Evolutionary conservation across 78 protist genomes (phyloP).

Genomic region (Dictyostelium citrinum): DNA sequence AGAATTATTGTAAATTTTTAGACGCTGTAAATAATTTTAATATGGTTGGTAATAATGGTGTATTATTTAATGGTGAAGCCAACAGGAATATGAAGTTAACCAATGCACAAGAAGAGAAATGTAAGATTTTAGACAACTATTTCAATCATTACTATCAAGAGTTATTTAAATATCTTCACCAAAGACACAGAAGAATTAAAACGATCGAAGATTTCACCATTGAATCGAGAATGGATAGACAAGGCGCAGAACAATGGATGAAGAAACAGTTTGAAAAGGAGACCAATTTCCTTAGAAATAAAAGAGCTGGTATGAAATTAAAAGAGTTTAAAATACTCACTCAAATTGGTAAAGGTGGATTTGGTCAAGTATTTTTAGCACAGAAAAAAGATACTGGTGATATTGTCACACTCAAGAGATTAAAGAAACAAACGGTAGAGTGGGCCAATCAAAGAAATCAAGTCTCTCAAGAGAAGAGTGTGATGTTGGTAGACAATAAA

Average conservation of each 20-base stretch:
- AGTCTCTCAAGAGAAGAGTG: conserved; percentile 52
- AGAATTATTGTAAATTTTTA: conserved; percentile 67
- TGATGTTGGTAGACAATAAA: conserved; percentile 44
- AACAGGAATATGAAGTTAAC: background rate
- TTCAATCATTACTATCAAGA: conserved; percentile 69
- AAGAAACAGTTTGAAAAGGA: conserved; percentile 38
- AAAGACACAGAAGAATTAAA: conserved; percentile 34
- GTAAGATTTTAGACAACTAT: conserved; percentile 65
- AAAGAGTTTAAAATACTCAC: conserved; percentile 82
- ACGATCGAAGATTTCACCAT: background rate
- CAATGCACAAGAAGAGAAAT: conserved; percentile 16
- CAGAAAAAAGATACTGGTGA: conserved; percentile 59
- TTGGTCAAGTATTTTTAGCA: conserved; percentile 85
- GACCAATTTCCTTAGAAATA: conserved; percentile 45
- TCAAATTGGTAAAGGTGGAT: conserved; percentile 92
- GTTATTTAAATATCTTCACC: conserved; percentile 43
- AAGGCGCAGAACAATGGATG: conserved; percentile 22
- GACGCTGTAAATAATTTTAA: conserved; percentile 6
- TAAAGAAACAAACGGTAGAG: conserved; percentile 34
- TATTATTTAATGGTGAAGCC: background rate
- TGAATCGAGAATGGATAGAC: background rate
- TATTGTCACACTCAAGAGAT: conserved; percentile 55
- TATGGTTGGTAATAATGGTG: background rate
- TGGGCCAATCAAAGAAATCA: conserved; percentile 68
- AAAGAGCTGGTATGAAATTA: conserved; percentile 72